Percentiles rank a stretch among this genome's conserved stretches.
Evolutionary conservation across 1,284 basidiomycete genomes (phyloP).

Genomic region (Tylopilus sp.): DNA sequence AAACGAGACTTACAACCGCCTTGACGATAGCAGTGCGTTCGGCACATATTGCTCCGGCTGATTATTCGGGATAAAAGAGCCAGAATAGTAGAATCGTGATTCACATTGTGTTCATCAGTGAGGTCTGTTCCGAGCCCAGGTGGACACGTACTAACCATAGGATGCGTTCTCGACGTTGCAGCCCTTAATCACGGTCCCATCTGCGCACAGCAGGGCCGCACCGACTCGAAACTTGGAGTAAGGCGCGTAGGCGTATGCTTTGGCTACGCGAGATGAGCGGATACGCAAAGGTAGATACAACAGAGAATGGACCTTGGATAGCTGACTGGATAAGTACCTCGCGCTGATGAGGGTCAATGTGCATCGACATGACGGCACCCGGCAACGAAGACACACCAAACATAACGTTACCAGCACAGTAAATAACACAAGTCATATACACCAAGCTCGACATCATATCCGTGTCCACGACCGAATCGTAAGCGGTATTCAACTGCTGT

Average conservation of each 20-base stretch:
- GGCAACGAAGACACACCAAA: background rate
- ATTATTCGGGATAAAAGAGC: background rate
- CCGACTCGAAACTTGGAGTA: conserved; percentile 92
- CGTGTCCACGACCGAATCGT: too few relatives aligned
- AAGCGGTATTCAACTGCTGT: too few relatives aligned
- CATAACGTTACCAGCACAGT: conserved; percentile 1
- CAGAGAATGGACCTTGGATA: conserved; percentile 17
- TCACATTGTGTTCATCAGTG: background rate
- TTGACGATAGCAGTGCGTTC: conserved; percentile 87
- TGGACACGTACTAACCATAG: conserved; percentile 68
- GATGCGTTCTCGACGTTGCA: conserved; percentile 92
- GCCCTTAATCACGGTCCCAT: conserved; percentile 75
- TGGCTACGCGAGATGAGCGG: conserved; percentile 37
- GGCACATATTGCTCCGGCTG: conserved; percentile 82
- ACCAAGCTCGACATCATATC: background rate
- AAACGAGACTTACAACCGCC: conserved; percentile 60
- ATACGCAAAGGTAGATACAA: background rate
- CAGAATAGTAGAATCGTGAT: background rate
- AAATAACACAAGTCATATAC: background rate
- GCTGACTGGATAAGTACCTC: conserved; percentile 19
- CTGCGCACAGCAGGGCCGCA: conserved; percentile 69
- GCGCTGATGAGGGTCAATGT: background rate
- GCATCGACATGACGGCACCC: conserved; percentile 5
- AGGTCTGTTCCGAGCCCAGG: background rate
- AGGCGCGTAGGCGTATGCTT: conserved; percentile 58